Conservation (phyloP, 2,329 filamentous ascomycete species). For the Blumeriella jaapii region DNA sequence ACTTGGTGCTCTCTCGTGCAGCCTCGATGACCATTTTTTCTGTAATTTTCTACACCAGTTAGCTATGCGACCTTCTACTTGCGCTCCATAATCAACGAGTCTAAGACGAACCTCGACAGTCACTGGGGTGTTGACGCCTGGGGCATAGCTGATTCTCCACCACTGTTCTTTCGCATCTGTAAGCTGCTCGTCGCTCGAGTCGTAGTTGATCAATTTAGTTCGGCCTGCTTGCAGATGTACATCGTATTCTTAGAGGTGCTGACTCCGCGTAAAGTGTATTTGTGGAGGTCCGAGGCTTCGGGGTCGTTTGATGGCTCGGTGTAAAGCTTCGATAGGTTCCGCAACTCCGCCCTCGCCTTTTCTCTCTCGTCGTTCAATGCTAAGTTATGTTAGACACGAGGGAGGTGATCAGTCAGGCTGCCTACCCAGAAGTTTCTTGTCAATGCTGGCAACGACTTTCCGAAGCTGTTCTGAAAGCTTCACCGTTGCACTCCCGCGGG, state of each 20-base stretch:
- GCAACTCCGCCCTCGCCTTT: slow-evolving; percentile 22
- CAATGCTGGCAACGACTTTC: slow-evolving; percentile 24
- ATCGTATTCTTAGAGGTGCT: slow-evolving; percentile 35
- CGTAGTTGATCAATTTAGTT: slow-evolving; percentile 34
- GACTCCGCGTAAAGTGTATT: slow-evolving; percentile 41
- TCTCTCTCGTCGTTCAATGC: slow-evolving; percentile 24
- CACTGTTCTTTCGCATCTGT: slow-evolving; percentile 31
- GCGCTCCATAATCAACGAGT: neutral
- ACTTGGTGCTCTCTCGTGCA: slow-evolving; percentile 38
- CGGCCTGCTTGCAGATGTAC: slow-evolving; percentile 38
- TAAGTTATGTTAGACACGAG: slow-evolving; percentile 15
- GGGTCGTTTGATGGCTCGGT: slow-evolving; percentile 21
- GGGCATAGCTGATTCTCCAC: slow-evolving; percentile 40
- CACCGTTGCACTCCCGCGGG: slow-evolving; percentile 7
- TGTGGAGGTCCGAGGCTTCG: slow-evolving; percentile 21
- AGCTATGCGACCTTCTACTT: neutral
- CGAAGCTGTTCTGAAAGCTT: slow-evolving; percentile 22
- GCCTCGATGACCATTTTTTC: slow-evolving; percentile 35
- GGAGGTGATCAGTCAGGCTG: neutral
- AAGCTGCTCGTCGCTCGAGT: slow-evolving; percentile 22
- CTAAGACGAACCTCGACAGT: slow-evolving; percentile 36
- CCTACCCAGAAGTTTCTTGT: slow-evolving; percentile 25
- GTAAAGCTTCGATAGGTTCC: slow-evolving; percentile 32
- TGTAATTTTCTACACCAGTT: slow-evolving; percentile 34
- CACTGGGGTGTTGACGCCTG: slow-evolving; percentile 32